A percentile compares a stretch with the other conserved stretches of the same genome.
Conservation (phyloP, 1,284 basidiomycete species). For the Naganishia albida region DNA sequence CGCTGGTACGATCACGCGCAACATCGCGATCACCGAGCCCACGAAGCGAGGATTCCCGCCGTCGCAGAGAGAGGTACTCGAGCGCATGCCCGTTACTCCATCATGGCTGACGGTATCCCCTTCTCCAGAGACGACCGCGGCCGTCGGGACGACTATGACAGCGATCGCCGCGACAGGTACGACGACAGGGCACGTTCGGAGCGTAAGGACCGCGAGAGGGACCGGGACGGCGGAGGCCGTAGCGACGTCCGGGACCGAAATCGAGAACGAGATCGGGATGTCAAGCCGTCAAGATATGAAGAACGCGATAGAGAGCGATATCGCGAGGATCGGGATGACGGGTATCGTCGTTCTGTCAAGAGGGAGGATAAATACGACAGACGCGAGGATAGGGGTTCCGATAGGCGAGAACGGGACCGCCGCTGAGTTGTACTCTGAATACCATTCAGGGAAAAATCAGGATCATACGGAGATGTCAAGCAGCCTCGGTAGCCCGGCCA, state of each 20-base stretch:
- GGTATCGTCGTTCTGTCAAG: not conserved
- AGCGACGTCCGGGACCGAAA: conserved; percentile 36
- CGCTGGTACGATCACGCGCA: conserved; percentile 13
- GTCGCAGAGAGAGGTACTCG: conserved; percentile 21
- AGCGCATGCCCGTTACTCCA: not conserved
- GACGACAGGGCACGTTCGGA: conserved; percentile 9
- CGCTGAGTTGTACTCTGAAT: conserved; percentile 3
- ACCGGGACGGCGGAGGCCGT: conserved; percentile 32
- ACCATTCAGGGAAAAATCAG: no score
- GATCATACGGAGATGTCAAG: no score
- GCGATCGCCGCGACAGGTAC: conserved; percentile 11
- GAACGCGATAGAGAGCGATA: conserved; percentile 35
- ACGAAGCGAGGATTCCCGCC: conserved; percentile 27
- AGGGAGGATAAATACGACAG: not conserved
- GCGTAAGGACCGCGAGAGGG: conserved; percentile 13
- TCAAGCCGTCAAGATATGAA: conserved; percentile 38
- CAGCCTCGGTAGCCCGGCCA: no score
- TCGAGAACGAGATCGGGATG: conserved; percentile 39
- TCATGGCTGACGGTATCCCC: no score
- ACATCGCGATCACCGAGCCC: conserved; percentile 25
- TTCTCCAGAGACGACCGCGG: conserved; percentile 30
- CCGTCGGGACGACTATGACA: conserved; percentile 12
- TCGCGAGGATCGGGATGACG: conserved; percentile 39
- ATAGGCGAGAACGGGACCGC: conserved; percentile 15
- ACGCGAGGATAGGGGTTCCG: conserved; percentile 11